phyloP scores from a whole-genome alignment of 2,329 filamentous ascomycete species.

The Fonsecaea erecta region DNA sequence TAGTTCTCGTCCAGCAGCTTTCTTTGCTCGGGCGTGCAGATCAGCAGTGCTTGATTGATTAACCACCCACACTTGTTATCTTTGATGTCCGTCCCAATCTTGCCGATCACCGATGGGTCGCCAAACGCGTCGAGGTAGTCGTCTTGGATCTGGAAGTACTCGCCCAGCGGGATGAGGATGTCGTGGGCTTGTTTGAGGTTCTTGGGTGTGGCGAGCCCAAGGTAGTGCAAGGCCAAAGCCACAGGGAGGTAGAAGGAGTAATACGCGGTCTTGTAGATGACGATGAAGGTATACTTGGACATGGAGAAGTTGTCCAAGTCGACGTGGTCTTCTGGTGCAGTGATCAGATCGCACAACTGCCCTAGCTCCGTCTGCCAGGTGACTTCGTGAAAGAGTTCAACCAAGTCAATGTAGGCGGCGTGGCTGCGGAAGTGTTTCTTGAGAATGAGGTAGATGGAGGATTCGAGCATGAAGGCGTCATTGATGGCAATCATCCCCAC shows the following conservation, averaged over 20 bases:
- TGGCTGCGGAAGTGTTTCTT: slow-evolving; percentile 92
- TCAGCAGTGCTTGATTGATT: slow-evolving; percentile 87
- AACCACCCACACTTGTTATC: slow-evolving; percentile 99
- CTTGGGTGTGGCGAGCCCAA: slow-evolving; percentile 79
- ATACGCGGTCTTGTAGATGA: slow-evolving; percentile 99
- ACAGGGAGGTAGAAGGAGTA: slow-evolving; percentile 99
- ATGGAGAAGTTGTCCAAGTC: slow-evolving; percentile 94
- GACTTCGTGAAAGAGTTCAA: slow-evolving; percentile 96
- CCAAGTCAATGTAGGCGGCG: slow-evolving; percentile 82
- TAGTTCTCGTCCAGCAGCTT: slow-evolving; percentile 90
- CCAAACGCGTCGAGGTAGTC: slow-evolving; percentile 99
- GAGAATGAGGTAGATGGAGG: slow-evolving; percentile 84
- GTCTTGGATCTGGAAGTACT: slow-evolving; percentile 99
- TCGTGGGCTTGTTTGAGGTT: slow-evolving; percentile 89
- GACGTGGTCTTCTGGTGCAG: slow-evolving; percentile 90
- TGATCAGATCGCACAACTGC: slow-evolving; percentile 92
- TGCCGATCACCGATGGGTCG: slow-evolving; percentile 88
- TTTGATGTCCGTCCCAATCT: slow-evolving; percentile 98
- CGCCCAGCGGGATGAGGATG: slow-evolving; percentile 94
- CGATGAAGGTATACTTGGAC: slow-evolving; percentile 96
- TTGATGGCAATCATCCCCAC: slow-evolving; percentile 98
- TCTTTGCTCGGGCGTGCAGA: slow-evolving; percentile 82
- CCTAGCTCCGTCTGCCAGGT: slow-evolving; percentile 94
- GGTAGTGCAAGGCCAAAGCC: slow-evolving; percentile 83
- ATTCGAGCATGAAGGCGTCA: slow-evolving; percentile 94